Conservation (phyloP, 805 yeast genomes). For the Teunomyces lycoperdinae region DNA sequence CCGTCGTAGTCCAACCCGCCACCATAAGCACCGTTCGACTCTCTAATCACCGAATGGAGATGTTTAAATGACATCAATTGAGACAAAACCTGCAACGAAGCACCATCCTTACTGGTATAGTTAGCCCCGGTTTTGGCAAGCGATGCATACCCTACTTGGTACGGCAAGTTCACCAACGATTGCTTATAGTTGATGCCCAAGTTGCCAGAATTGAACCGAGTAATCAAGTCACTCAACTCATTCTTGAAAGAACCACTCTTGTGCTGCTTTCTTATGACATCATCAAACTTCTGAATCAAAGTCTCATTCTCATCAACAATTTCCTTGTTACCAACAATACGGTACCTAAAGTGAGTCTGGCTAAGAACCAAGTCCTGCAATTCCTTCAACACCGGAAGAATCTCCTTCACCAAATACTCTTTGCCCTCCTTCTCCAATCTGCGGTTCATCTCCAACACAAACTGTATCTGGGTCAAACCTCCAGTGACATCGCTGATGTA, state of each 20-base stretch:
- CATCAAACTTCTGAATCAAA: constrained; percentile 30
- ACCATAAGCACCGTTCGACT: constrained; percentile 97
- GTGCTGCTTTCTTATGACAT: background rate
- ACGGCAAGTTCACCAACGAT: constrained; percentile 68
- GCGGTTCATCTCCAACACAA: constrained; percentile 58
- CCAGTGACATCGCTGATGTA: constrained; percentile 59
- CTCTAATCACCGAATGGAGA: constrained; percentile 86
- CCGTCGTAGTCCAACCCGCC: constrained; percentile 89
- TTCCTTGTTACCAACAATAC: constrained; percentile 57
- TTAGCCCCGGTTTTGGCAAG: constrained; percentile 63
- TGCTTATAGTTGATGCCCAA: constrained; percentile 18
- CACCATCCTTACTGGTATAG: constrained; percentile 72
- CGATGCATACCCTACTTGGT: constrained; percentile 84
- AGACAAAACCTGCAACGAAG: constrained; percentile 78
- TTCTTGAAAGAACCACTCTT: background rate
- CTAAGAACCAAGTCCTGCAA: constrained; percentile 44
- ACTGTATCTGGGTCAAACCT: constrained; percentile 78
- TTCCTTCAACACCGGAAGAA: constrained; percentile 62
- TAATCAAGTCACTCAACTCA: constrained; percentile 11
- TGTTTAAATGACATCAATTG: constrained; percentile 78
- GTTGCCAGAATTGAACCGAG: constrained; percentile 13
- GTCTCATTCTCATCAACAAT: constrained; percentile 34
- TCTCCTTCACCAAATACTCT: constrained; percentile 38
- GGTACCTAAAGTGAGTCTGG: constrained; percentile 43
- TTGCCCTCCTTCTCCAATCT: constrained; percentile 43